Conservation (phyloP, 2,329 filamentous ascomycete genomes). For the Cladosporium sp. region DNA sequence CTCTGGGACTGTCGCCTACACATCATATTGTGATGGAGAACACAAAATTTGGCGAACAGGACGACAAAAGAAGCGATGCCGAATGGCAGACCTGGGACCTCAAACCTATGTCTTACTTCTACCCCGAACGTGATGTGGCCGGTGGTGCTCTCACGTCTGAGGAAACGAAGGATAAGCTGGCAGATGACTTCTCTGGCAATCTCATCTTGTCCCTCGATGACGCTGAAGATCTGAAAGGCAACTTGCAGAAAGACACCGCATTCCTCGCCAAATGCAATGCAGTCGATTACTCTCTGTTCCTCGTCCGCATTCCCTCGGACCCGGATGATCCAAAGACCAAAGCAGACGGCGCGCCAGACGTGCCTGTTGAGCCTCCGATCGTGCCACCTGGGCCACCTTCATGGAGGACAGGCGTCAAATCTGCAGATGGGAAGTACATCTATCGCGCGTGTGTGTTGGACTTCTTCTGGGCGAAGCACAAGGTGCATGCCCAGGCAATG, state of each 20-base stretch:
- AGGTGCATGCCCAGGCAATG: constrained; percentile 61
- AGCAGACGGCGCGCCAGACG: constrained; percentile 30
- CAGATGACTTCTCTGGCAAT: constrained; percentile 65
- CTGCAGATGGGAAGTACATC: constrained; percentile 60
- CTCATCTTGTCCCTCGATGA: constrained; percentile 54
- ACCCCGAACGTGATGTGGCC: constrained; percentile 67
- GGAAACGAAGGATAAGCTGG: constrained; percentile 60
- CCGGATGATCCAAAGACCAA: constrained; percentile 5
- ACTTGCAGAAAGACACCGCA: constrained; percentile 59
- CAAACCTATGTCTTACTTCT: constrained; percentile 72
- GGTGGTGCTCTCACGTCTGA: constrained; percentile 60
- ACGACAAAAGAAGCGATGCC: constrained; percentile 32
- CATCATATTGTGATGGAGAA: constrained; percentile 80
- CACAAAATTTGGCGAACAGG: constrained; percentile 57
- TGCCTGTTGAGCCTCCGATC: constrained; percentile 30
- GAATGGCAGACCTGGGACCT: constrained; percentile 70
- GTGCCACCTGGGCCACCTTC: constrained; percentile 27
- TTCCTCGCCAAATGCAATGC: constrained; percentile 61
- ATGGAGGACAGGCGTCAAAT: constrained; percentile 61
- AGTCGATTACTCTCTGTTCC: constrained; percentile 71
- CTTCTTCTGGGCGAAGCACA: constrained; percentile 77
- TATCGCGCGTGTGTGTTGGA: constrained; percentile 67
- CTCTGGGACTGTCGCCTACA: constrained; percentile 58
- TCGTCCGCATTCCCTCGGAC: constrained; percentile 53
- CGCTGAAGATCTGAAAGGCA: constrained; percentile 52